Conservation (phyloP, 495 filamentous ascomycete genomes). For the Aspergillus sparsus region DNA sequence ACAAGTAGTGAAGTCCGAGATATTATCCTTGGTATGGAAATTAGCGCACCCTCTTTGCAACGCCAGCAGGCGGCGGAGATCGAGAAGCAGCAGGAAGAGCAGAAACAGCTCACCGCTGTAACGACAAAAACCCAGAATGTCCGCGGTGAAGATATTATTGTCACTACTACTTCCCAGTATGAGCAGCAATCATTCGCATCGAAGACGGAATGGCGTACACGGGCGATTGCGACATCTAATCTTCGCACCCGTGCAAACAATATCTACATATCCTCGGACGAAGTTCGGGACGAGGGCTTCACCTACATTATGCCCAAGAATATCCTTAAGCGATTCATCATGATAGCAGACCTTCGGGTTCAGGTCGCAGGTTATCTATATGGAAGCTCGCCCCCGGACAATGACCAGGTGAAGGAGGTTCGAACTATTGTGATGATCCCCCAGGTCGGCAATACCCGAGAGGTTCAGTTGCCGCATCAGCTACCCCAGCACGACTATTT, state of each 20-base stretch:
- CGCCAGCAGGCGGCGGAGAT: constrained; percentile 98
- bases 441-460: constrained; percentile 91
- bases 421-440: constrained; percentile 96
- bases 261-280: constrained; percentile 96
- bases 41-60: constrained; percentile 96
- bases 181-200: constrained; percentile 97
- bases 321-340: constrained; percentile 97
- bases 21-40: constrained; percentile 99
- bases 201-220: constrained; percentile 97
- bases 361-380: constrained; percentile 97
- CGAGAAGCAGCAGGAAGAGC: constrained; percentile 97
- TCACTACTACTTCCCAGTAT: constrained; percentile 95
- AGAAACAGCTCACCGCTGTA: constrained; percentile 93
- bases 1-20: constrained; percentile 97
- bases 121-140: constrained; percentile 99
- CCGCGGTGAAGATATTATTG: constrained; percentile 96
- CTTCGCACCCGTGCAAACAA: constrained; percentile 94
- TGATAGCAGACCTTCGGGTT: constrained; percentile 93
- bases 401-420: constrained; percentile 96
- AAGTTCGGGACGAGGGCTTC: constrained; percentile 78
- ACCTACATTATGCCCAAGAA: constrained; percentile 99
- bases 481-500: constrained; percentile 93
- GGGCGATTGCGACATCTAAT: constrained; percentile 95
- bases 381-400: constrained; percentile 88
- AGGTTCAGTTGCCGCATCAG: constrained; percentile 87